These are phyloP conservation scores for Hamigera avellanea DNA, from an alignment of 495 filamentous ascomycete species.

Conservation along the genomic window DNA sequence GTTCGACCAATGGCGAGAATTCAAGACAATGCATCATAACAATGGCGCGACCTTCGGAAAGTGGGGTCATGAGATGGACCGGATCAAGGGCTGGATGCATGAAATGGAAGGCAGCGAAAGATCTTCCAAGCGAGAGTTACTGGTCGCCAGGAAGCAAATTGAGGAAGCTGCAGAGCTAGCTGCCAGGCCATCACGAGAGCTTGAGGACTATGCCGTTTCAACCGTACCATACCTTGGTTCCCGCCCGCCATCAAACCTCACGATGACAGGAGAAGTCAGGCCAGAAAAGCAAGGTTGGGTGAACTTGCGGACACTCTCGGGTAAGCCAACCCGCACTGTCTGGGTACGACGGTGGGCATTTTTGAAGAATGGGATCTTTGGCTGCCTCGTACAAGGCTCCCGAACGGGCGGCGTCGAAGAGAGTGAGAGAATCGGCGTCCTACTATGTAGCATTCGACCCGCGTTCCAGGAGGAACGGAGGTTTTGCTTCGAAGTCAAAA, in stretches of 20 bases:
- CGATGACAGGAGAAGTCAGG: constrained; percentile 25
- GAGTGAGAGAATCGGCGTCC: constrained; percentile 88
- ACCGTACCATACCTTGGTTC: constrained; percentile 78
- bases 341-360: constrained; percentile 95
- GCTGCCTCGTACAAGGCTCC: constrained; percentile 79
- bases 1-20: constrained; percentile 76
- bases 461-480: constrained; percentile 86
- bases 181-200: constrained; percentile 70
- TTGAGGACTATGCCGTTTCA: constrained; percentile 82
- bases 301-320: constrained; percentile 67
- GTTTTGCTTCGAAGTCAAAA: constrained; percentile 98
- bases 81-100: constrained; percentile 80
- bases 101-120: constrained; percentile 82
- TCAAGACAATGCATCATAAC: constrained; percentile 52
- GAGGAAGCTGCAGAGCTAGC: constrained; percentile 63
- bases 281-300: constrained; percentile 93
- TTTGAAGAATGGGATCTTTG: constrained; percentile 89
- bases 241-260: constrained; percentile 48
- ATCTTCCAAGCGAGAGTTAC: constrained; percentile 66
- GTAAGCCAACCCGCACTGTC: constrained; percentile 74
- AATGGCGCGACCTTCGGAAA: constrained; percentile 45
- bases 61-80: constrained; percentile 69
- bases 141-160: constrained; percentile 67
- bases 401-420: constrained; percentile 84
- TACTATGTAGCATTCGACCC: constrained; percentile 84